Evolutionary conservation across 345 rosid genomes (phyloP).

Genomic region (Salix purpurea): DNA sequence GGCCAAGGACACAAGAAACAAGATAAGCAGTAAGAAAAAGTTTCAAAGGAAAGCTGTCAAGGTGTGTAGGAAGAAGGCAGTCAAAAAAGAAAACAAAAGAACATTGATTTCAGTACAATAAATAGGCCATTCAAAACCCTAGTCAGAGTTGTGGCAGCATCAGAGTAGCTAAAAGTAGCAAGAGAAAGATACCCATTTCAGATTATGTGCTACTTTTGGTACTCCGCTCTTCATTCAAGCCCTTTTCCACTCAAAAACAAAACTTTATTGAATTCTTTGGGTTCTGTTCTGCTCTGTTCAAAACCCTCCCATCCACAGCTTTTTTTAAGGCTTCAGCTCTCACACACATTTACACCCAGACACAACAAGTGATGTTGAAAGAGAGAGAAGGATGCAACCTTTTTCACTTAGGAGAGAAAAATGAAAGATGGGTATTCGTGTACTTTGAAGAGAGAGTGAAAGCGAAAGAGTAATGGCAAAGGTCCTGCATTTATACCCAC

Average conservation of each 20-base stretch:
- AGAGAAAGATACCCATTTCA: constrained; percentile 76
- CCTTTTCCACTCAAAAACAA: constrained; percentile 27
- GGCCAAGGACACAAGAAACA: constrained; percentile 22
- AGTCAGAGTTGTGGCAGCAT: constrained; percentile 48
- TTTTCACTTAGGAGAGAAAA: background rate
- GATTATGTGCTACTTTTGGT: constrained; percentile 68
- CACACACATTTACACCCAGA: constrained; percentile 17
- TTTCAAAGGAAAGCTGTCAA: constrained; percentile 32
- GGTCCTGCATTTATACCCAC: constrained; percentile 86
- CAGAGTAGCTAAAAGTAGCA: constrained; percentile 40
- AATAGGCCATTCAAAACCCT: constrained; percentile 55
- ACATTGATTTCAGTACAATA: constrained; percentile 63
- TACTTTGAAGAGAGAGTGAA: constrained; percentile 25
- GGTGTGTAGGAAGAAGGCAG: constrained; percentile 32
- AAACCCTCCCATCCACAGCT: constrained; percentile 23
- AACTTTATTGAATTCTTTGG: constrained; percentile 37
- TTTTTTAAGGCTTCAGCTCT: constrained; percentile 7
- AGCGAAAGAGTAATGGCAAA: constrained; percentile 32
- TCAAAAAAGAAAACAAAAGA: constrained; percentile 47
- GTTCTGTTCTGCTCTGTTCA: constrained; percentile 22
- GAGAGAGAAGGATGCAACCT: constrained; percentile 20
- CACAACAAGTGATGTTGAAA: constrained; percentile 4
- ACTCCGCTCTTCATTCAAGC: constrained; percentile 38
- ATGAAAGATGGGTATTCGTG: constrained; percentile 11
- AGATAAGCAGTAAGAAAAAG: constrained; percentile 18